Percentiles rank a stretch among this genome's conserved stretches.
Conservation (phyloP, 2,329 filamentous ascomycete genomes). For the Lithohypha guttulata region DNA sequence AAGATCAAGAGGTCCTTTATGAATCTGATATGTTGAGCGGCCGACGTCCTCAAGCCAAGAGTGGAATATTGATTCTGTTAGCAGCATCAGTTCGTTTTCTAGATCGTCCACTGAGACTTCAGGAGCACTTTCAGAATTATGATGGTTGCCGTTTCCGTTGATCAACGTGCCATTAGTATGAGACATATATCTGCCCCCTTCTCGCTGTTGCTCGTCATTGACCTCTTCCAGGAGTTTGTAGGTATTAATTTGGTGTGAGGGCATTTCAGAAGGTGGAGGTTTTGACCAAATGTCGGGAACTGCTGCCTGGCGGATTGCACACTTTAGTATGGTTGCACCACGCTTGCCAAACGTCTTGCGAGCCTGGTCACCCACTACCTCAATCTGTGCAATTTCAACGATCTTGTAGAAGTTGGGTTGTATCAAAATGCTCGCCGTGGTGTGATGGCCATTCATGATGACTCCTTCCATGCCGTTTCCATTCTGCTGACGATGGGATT, state of each 20-base stretch:
- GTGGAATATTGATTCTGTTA: constrained; percentile 33
- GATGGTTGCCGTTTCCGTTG: too few relatives aligned
- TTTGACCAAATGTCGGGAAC: constrained; percentile 5
- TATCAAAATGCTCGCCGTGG: background rate
- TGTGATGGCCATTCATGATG: background rate
- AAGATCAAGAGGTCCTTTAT: constrained; percentile 63
- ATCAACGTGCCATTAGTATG: background rate
- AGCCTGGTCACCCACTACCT: background rate
- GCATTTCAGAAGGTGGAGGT: background rate
- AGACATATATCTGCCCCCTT: constrained; percentile 2
- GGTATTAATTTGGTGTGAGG: background rate
- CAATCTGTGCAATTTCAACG: background rate
- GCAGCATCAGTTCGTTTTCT: constrained; percentile 39
- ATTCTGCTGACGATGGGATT: background rate
- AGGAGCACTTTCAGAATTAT: constrained; percentile 40
- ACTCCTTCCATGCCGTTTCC: background rate
- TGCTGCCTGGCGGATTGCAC: constrained; percentile 1
- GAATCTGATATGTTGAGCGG: constrained; percentile 68
- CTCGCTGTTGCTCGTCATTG: constrained; percentile 27
- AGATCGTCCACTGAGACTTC: constrained; percentile 36
- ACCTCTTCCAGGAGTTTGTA: constrained; percentile 19
- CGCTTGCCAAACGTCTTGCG: constrained; percentile 1
- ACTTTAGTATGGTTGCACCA: constrained; percentile 1
- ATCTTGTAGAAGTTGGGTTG: constrained; percentile 7
- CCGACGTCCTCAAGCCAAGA: constrained; percentile 34